These are phyloP conservation scores for Cryptococcus sp. DNA, from an alignment of 1,284 basidiomycete species.

Conservation along the genomic window DNA sequence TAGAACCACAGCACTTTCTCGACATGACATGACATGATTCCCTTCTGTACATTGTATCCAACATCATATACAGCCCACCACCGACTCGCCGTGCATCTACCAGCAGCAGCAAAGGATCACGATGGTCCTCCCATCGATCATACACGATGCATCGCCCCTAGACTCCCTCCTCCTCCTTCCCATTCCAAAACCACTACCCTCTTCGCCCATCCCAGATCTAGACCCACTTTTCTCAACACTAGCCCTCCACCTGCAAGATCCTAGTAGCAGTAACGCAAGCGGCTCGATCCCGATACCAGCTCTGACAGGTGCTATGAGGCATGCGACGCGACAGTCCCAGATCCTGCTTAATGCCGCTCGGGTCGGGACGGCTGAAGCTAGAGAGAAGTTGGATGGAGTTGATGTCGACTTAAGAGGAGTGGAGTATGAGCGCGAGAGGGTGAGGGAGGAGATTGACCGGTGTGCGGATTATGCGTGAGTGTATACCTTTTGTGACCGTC, in stretches of 20 bases:
- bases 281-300: conserved; percentile 11
- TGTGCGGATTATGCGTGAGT: conserved; percentile 47
- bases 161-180: conserved; percentile 46
- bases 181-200: conserved; percentile 30
- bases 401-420: conserved; percentile 40
- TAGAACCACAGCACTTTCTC: too few species aligned
- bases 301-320: conserved; percentile 33
- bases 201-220: conserved; percentile 22
- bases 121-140: conserved; percentile 36
- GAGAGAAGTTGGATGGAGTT: conserved; percentile 34
- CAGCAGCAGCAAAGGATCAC: conserved; percentile 3
- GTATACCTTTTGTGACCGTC: background rate
- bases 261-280: too few species aligned
- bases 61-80: too few species aligned
- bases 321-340: conserved; percentile 33
- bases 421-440: conserved; percentile 44
- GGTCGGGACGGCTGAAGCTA: conserved; percentile 28
- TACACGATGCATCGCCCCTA: conserved; percentile 33
- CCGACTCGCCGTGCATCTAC: conserved; percentile 13
- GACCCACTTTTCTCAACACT: conserved; percentile 24
- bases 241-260: background rate
- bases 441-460: conserved; percentile 41
- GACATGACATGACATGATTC: too few species aligned
- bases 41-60: too few species aligned
- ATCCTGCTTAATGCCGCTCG: conserved; percentile 40